A percentile compares a stretch with the other conserved stretches of the same genome.
Conservation (phyloP, 371 early-diverging fungal species). For the Mucor velutinosus region DNA sequence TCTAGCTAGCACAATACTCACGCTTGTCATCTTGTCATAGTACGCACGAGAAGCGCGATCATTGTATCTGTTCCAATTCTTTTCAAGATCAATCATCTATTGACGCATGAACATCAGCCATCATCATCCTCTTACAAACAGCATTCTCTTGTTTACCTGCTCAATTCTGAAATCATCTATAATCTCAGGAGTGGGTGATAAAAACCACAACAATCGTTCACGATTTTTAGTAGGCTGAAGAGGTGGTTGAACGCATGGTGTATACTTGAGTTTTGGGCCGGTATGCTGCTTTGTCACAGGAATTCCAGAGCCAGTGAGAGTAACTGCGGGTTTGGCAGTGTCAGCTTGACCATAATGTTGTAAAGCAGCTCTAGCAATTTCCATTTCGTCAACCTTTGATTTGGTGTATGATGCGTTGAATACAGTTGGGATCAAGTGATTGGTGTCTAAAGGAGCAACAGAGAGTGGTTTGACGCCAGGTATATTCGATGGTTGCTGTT, state of each 20-base stretch:
- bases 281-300: background rate
- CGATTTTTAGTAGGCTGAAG: conserved; percentile 7
- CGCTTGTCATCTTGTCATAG: conserved; percentile 17
- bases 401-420: background rate
- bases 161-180: conserved; percentile 26
- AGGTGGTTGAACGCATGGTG: conserved; percentile 16
- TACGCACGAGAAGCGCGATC: conserved; percentile 14
- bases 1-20: background rate
- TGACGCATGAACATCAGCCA: too few species aligned
- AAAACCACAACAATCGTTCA: conserved; percentile 20
- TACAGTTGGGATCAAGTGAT: background rate
- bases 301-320: background rate
- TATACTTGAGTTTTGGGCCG: conserved; percentile 5
- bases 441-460: background rate
- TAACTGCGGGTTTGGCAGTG: background rate
- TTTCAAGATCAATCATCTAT: conserved; percentile 14
- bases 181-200: conserved; percentile 14
- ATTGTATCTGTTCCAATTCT: conserved; percentile 20
- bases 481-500: background rate
- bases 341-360: background rate
- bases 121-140: background rate
- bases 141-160: conserved; percentile 8
- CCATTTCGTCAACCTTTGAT: background rate
- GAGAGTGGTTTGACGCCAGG: background rate
- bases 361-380: background rate